These are phyloP conservation scores for Ulota crispa DNA, from an alignment of 225 moss, liverwort and hornwort genomes.

Conservation along the genomic window DNA sequence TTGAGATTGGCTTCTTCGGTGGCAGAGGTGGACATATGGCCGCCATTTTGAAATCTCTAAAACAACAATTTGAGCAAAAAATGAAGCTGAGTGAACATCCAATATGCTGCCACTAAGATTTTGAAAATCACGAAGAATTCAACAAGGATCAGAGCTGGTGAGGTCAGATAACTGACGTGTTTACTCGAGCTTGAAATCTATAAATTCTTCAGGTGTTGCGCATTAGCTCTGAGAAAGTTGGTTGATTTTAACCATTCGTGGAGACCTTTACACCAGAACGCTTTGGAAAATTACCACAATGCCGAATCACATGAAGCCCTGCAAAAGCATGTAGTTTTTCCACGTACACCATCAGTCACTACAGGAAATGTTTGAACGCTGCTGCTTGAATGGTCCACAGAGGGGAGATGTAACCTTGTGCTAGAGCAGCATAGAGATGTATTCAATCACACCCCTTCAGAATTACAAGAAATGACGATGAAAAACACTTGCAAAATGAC, in stretches of 20 bases:
- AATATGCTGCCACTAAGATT: neutral
- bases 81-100: neutral
- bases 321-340: neutral
- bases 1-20: slow-evolving; percentile 20
- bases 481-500: neutral
- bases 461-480: neutral
- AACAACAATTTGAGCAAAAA: neutral
- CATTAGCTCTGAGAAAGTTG: neutral
- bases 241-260: neutral
- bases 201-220: neutral
- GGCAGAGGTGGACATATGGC: slow-evolving; percentile 1
- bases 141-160: neutral
- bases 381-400: neutral
- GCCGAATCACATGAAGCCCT: neutral
- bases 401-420: neutral
- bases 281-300: neutral
- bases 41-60: neutral
- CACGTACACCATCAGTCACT: neutral
- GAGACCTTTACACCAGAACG: neutral
- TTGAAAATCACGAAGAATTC: neutral
- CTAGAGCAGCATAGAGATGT: neutral
- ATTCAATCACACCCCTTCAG: neutral
- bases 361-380: neutral
- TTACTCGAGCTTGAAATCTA: neutral
- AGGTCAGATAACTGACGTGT: neutral